Evolutionary conservation across 1,284 basidiomycete genomes (phyloP).

Genomic region (Salmacisia buchloeana): DNA sequence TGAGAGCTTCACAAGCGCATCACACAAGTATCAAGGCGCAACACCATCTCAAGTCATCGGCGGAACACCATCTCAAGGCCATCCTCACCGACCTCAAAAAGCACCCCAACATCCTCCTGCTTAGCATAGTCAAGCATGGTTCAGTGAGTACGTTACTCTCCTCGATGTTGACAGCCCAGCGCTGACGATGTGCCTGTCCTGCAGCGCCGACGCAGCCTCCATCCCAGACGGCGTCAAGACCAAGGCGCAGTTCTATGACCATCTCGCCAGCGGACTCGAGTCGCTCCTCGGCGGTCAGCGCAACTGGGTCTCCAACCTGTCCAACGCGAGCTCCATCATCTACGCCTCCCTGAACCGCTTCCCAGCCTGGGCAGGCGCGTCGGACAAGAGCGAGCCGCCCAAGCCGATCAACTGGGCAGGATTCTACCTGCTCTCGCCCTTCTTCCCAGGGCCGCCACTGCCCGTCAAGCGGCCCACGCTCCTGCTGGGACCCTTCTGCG

Average conservation of each 20-base stretch:
- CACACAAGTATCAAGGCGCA: not conserved
- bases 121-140: not conserved
- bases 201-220: conserved; percentile 61
- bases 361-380: conserved; percentile 17
- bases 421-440: conserved; percentile 52
- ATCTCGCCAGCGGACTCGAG: conserved; percentile 39
- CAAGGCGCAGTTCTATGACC: conserved; percentile 50
- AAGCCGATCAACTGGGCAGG: conserved; percentile 50
- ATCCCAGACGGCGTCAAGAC: conserved; percentile 58
- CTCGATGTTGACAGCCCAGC: not conserved
- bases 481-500: conserved; percentile 51
- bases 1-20: not conserved
- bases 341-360: conserved; percentile 44
- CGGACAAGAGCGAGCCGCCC: not conserved
- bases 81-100: no score
- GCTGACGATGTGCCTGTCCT: not conserved
- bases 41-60: not conserved
- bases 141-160: not conserved
- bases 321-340: conserved; percentile 42
- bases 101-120: not conserved
- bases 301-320: conserved; percentile 45
- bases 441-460: conserved; percentile 34
- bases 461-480: conserved; percentile 29
- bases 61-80: not conserved
- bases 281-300: conserved; percentile 40